Percentiles rank a stretch among this genome's conserved stretches.
Conservation (phyloP, 805 yeast genomes). For the Dipodascopsis uninucleata region DNA sequence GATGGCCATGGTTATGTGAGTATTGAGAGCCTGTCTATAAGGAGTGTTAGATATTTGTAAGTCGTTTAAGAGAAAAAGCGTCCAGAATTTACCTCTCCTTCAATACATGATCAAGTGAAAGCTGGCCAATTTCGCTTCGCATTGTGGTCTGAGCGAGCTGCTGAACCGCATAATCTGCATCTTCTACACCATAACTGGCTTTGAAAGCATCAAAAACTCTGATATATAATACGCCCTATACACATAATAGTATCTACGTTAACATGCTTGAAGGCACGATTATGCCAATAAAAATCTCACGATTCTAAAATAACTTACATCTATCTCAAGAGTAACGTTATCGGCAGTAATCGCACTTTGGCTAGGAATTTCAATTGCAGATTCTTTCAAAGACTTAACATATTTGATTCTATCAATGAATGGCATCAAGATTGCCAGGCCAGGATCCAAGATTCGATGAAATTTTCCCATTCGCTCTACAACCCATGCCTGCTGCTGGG, state of each 20-base stretch:
- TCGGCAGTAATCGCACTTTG: conserved; percentile 85
- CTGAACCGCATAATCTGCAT: conserved; percentile 77
- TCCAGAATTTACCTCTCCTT: conserved; percentile 52
- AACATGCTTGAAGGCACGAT: background rate
- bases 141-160: conserved; percentile 88
- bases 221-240: conserved; percentile 67
- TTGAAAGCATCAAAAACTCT: conserved; percentile 76
- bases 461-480: conserved; percentile 90
- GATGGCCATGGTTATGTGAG: conserved; percentile 69
- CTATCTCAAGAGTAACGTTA: conserved; percentile 79
- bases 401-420: conserved; percentile 71
- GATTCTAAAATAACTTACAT: conserved; percentile 33
- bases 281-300: background rate
- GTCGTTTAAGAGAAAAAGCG: background rate
- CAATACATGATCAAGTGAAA: conserved; percentile 73
- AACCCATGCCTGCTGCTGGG: conserved; percentile 88
- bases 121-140: conserved; percentile 84
- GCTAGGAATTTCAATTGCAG: conserved; percentile 79
- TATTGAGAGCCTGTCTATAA: conserved; percentile 53
- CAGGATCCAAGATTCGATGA: conserved; percentile 65
- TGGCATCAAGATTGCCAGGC: conserved; percentile 70
- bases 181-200: conserved; percentile 85
- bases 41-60: background rate
- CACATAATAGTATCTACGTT: background rate
- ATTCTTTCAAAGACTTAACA: conserved; percentile 77